These are phyloP conservation scores for Parietaria judaica DNA, from an alignment of 306 rosid genomes.

Conservation along the genomic window DNA sequence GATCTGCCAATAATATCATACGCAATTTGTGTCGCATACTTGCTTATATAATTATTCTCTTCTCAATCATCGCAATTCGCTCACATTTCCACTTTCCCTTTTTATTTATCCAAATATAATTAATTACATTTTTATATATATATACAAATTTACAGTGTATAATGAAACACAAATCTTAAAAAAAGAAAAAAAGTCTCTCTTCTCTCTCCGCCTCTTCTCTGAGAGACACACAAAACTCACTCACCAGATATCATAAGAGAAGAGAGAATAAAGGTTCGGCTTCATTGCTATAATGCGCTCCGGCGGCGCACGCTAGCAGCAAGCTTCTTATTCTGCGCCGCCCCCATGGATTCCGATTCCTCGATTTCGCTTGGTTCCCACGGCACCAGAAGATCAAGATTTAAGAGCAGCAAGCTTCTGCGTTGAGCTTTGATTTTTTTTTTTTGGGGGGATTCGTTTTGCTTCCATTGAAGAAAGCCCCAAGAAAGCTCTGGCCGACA, in stretches of 20 bases:
- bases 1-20: slow-evolving; percentile 11
- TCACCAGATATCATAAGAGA: slow-evolving; percentile 9
- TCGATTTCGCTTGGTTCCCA: slow-evolving; percentile 36
- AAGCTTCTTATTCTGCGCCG: slow-evolving; percentile 15
- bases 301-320: slow-evolving; percentile 21
- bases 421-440: too few species aligned
- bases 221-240: slow-evolving; percentile 1
- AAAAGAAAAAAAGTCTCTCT: slow-evolving; percentile 6
- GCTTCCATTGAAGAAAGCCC: background rate
- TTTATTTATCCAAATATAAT: background rate
- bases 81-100: background rate
- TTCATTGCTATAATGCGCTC: slow-evolving; percentile 15
- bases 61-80: too few species aligned
- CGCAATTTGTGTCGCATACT: slow-evolving; percentile 5
- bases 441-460: background rate
- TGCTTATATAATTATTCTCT: background rate
- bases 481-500: slow-evolving; percentile 29
- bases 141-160: background rate
- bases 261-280: slow-evolving; percentile 13
- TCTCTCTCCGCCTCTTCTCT: slow-evolving; percentile 5
- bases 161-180: slow-evolving; percentile 36
- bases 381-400: slow-evolving; percentile 17
- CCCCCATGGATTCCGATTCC: slow-evolving; percentile 26
- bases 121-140: background rate
- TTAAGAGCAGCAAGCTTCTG: too few species aligned